phyloP scores from a whole-genome alignment of 768 basidiomycete genomes.

The Suillus weaverae region DNA sequence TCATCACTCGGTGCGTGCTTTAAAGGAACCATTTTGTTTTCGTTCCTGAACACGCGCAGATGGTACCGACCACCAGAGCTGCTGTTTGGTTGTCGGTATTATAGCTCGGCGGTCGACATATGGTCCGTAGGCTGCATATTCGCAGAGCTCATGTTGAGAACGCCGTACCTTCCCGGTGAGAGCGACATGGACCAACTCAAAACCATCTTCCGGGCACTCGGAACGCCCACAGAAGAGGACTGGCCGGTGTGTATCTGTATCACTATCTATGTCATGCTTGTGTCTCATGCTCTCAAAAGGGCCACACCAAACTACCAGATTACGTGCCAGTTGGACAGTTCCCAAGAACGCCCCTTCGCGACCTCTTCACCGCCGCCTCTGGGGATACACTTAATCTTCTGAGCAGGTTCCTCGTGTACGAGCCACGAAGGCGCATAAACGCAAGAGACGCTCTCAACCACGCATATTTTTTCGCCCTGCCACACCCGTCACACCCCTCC shows the following conservation, averaged over 20 bases:
- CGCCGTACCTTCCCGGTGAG: slow-evolving; percentile 93
- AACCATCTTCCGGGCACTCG: slow-evolving; percentile 90
- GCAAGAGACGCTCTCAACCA: slow-evolving; percentile 84
- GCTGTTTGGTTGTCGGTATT: slow-evolving; percentile 86
- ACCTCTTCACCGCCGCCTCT: slow-evolving; percentile 89
- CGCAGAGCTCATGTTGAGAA: slow-evolving; percentile 94
- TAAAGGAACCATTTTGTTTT: slow-evolving; percentile 8
- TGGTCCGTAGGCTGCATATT: slow-evolving; percentile 99
- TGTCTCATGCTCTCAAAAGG: slow-evolving; percentile 44
- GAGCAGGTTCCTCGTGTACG: slow-evolving; percentile 75
- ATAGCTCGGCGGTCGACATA: slow-evolving; percentile 89
- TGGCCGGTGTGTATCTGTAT: slow-evolving; percentile 74
- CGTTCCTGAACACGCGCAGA: slow-evolving; percentile 40
- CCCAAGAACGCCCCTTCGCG: slow-evolving; percentile 77
- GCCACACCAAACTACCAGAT: slow-evolving; percentile 87
- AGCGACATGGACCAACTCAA: slow-evolving; percentile 97
- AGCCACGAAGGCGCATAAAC: slow-evolving; percentile 79
- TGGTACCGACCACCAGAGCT: slow-evolving; percentile 99
- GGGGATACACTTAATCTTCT: slow-evolving; percentile 84
- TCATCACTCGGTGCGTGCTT: slow-evolving; percentile 83
- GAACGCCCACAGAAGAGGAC: slow-evolving; percentile 94
- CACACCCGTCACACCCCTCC: slow-evolving; percentile 85
- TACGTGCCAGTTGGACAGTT: slow-evolving; percentile 86
- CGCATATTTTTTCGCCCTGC: slow-evolving; percentile 83
- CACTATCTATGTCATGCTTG: neutral